Evolutionary conservation across 2,329 filamentous ascomycete genomes (phyloP).

Genomic region (Harringtonia lauricola): DNA sequence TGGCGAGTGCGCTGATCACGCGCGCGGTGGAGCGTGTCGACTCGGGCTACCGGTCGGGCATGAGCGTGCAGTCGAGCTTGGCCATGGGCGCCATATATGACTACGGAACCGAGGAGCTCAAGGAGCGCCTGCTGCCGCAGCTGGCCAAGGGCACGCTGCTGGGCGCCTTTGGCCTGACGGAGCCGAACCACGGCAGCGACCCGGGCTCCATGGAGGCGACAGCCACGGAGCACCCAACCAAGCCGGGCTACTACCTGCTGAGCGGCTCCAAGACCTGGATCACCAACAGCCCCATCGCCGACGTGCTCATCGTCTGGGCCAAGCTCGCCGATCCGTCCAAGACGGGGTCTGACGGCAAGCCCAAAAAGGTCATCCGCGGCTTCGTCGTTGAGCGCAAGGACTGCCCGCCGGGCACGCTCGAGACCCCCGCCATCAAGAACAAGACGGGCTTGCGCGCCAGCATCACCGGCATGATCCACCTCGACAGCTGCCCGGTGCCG

Average conservation of each 20-base stretch:
- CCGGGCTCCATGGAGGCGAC: conserved; percentile 76
- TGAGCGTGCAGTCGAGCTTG: conserved; percentile 79
- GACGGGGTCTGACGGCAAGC: conserved; percentile 13
- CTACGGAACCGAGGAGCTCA: conserved; percentile 69
- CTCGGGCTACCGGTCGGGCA: conserved; percentile 75
- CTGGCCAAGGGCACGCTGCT: conserved; percentile 69
- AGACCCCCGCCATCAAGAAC: conserved; percentile 86
- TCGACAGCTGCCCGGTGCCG: conserved; percentile 82
- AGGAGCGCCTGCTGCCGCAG: conserved; percentile 64
- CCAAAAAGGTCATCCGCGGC: conserved; percentile 52
- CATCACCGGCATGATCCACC: conserved; percentile 94
- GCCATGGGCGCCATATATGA: conserved; percentile 81
- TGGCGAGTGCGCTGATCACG: conserved; percentile 73
- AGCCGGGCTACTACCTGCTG: conserved; percentile 64
- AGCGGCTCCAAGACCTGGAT: conserved; percentile 84
- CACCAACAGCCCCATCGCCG: conserved; percentile 78
- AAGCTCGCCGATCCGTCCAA: conserved; percentile 86
- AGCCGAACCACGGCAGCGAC: conserved; percentile 82
- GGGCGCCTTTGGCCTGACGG: conserved; percentile 75
- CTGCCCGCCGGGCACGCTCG: conserved; percentile 78
- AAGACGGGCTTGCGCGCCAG: conserved; percentile 91
- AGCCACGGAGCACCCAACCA: conserved; percentile 65
- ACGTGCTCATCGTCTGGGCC: conserved; percentile 79
- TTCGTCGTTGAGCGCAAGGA: conserved; percentile 80
- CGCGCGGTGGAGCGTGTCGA: conserved; percentile 80